Conservation (phyloP, 1,139 yeast species). For the Lodderomyces theae region DNA sequence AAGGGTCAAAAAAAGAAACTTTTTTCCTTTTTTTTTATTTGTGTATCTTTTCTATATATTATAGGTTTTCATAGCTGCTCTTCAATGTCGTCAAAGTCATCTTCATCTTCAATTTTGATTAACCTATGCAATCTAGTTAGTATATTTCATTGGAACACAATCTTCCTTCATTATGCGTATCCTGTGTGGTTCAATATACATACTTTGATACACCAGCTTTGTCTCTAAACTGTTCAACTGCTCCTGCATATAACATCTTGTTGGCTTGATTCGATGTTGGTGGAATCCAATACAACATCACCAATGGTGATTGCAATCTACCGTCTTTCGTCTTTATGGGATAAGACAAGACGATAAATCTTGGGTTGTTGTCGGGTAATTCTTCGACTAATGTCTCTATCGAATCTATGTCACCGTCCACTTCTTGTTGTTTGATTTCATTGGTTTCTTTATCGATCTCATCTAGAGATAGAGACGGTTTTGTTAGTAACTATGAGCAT, state of each 20-base stretch:
- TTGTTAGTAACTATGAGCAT: too few relatives aligned
- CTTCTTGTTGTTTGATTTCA: slow-evolving; percentile 47
- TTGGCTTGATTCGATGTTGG: slow-evolving; percentile 75
- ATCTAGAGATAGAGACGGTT: too few relatives aligned
- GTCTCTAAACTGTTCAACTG: slow-evolving; percentile 72
- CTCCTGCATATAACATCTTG: slow-evolving; percentile 88
- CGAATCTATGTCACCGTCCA: slow-evolving; percentile 37
- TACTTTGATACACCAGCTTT: slow-evolving; percentile 73
- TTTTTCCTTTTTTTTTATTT: too few relatives aligned
- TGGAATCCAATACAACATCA: slow-evolving; percentile 82
- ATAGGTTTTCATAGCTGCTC: neutral
- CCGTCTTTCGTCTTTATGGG: slow-evolving; percentile 72
- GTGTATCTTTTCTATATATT: too few relatives aligned
- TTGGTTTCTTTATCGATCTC: slow-evolving; percentile 54
- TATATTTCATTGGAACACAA: too few relatives aligned
- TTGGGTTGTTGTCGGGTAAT: slow-evolving; percentile 78
- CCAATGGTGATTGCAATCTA: slow-evolving; percentile 68
- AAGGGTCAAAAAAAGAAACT: too few relatives aligned
- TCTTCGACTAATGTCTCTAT: slow-evolving; percentile 68
- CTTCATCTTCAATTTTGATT: slow-evolving; percentile 58
- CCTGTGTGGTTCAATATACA: too few relatives aligned
- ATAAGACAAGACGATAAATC: slow-evolving; percentile 74
- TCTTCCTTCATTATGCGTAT: too few relatives aligned
- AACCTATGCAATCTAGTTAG: slow-evolving; percentile 36
- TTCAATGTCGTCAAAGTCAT: slow-evolving; percentile 47